Evolutionary conservation across 2,329 filamentous ascomycete genomes (phyloP), one percentile per base, ranked within the genome.

Genomic region (Botrytis deweyae): DNA sequence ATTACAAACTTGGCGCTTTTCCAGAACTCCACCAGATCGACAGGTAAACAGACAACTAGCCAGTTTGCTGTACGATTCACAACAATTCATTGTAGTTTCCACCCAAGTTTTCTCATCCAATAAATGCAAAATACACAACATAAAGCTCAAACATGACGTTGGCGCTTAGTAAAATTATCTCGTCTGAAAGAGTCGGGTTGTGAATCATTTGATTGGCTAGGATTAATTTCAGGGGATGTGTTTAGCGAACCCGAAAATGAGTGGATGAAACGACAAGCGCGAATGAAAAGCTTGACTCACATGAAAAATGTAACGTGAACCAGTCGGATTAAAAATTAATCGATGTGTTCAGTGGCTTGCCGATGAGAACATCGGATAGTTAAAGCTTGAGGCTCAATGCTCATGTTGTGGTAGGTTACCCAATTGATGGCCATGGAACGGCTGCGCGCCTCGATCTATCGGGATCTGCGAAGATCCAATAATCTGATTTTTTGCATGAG

Each of bases 211-310:
- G 36, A 68, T 68, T 68, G 66, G 66, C 38, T 52, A 14, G n/a
- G 25, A 58, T 22, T 68, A 38, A 68, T 42, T 68, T 58, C 66
- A 68, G 49, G 66, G 49, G 66, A 58, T 68, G 9, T 2, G 4
- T 33, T 68, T 68, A 68, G 66, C 66, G 66, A 68, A 33, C 49
- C 36, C 9, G 36, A 58, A 33, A 42, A 42, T 58, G 49, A 55
- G 49, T 68, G 49, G 36, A 42, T 58, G 66, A 68, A 68, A 68
- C 66, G 49, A 68, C 29, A 68, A 58, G 66, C 66, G 66, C 66
- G 66, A 68, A 58, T 58, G 10, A 55, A 66, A 66, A 68, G 65
- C 65, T 68, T 40, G 36, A 42, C 25, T 29, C 36, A 36, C 36
- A 42, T 68, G 65, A 55, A 36, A 55, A 6, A 36, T 40, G 49